Evolutionary conservation across 352 stramenopile species (phyloP).

Genomic region (Thraustotheca clavata): DNA sequence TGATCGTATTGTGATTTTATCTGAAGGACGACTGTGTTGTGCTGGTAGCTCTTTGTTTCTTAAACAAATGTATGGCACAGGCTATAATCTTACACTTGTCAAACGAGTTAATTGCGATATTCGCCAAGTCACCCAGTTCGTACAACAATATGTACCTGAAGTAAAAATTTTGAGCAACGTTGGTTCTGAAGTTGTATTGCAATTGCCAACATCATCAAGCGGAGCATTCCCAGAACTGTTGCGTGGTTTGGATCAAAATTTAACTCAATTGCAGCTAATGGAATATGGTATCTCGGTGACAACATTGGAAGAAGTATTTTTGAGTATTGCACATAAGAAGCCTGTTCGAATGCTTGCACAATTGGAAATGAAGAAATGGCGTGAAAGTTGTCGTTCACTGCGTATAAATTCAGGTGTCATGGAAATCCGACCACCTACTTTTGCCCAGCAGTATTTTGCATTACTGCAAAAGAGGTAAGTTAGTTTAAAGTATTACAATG

Average conservation of each 20-base stretch:
- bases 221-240: conserved; percentile 89
- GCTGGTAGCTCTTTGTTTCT: conserved; percentile 84
- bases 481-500: background rate
- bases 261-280: conserved; percentile 47
- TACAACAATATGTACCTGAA: conserved; percentile 50
- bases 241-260: conserved; percentile 51
- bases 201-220: conserved; percentile 84
- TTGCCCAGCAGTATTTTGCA: conserved; percentile 35
- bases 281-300: conserved; percentile 97
- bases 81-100: conserved; percentile 79
- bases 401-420: background rate
- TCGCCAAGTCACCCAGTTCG: conserved; percentile 22
- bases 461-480: conserved; percentile 42
- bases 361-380: background rate
- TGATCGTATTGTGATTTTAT: conserved; percentile 90
- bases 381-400: background rate
- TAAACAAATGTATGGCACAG: conserved; percentile 90
- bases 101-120: conserved; percentile 21
- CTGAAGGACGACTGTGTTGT: conserved; percentile 82
- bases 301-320: conserved; percentile 98
- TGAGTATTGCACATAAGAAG: conserved; percentile 45
- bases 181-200: conserved; percentile 91
- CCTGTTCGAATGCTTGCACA: background rate
- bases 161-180: conserved; percentile 85
- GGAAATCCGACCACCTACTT: conserved; percentile 10